phyloP scores from a whole-genome alignment of 768 basidiomycete genomes.

The Xerocomus potaroensis region DNA sequence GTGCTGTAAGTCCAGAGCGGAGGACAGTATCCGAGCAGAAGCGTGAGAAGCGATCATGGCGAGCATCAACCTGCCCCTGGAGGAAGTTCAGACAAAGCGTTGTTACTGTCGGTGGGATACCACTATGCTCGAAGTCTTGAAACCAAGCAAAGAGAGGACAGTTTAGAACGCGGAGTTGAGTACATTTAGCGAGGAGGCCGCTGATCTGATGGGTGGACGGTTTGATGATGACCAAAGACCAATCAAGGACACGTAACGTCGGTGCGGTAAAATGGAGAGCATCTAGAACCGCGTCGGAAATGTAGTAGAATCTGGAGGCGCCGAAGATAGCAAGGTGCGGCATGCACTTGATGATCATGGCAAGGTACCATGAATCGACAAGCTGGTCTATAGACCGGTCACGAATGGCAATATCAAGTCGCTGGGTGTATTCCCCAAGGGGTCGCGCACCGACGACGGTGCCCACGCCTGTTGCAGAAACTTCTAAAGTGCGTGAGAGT shows the following conservation, averaged over 20 bases:
- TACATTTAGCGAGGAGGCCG: slow-evolving; percentile 9
- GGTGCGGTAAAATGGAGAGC: slow-evolving; percentile 14
- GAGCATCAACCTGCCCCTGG: background rate
- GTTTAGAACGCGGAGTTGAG: slow-evolving; percentile 15
- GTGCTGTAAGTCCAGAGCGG: background rate
- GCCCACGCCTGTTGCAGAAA: slow-evolving; percentile 7
- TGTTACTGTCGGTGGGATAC: slow-evolving; percentile 10
- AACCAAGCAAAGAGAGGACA: slow-evolving; percentile 11
- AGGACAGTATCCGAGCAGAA: background rate
- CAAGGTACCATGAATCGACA: slow-evolving; percentile 6
- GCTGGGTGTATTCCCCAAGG: slow-evolving; percentile 21
- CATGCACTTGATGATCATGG: slow-evolving; percentile 14
- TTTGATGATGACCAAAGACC: background rate
- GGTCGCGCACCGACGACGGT: slow-evolving; percentile 6
- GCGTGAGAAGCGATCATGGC: background rate
- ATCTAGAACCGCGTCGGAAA: slow-evolving; percentile 6
- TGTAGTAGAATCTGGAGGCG: background rate
- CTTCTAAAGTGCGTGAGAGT: slow-evolving; percentile 11
- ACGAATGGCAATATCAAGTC: slow-evolving; percentile 25
- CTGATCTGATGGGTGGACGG: background rate
- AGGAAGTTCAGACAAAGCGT: slow-evolving; percentile 9
- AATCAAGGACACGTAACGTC: slow-evolving; percentile 21
- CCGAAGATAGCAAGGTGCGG: slow-evolving; percentile 18
- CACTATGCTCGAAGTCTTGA: background rate
- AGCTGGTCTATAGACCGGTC: slow-evolving; percentile 1